Conservation (phyloP, 805 yeast species). For the Kodamaea nitidulidarum region DNA sequence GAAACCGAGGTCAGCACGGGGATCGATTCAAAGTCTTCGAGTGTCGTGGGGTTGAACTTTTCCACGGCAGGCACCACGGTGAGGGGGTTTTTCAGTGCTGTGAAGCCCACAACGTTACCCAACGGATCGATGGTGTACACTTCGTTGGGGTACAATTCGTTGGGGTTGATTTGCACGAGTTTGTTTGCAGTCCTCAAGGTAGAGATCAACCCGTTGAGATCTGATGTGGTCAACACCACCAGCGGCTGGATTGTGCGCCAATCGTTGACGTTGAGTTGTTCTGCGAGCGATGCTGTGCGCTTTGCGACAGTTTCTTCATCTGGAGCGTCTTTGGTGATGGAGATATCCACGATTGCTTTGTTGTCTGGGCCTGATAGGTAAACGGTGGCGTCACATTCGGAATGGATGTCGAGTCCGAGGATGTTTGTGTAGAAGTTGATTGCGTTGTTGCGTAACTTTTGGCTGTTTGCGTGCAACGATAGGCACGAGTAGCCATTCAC, state of each 20-base stretch:
- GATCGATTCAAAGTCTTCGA: slow-evolving; percentile 18
- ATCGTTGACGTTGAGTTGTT: slow-evolving; percentile 31
- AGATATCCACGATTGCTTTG: slow-evolving; percentile 20
- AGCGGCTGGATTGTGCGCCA: slow-evolving; percentile 47
- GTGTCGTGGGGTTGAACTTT: slow-evolving; percentile 23
- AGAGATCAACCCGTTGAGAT: slow-evolving; percentile 36
- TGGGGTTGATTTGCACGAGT: slow-evolving; percentile 61
- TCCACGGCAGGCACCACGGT: slow-evolving; percentile 43
- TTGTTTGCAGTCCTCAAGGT: slow-evolving; percentile 26
- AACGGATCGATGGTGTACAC: slow-evolving; percentile 78
- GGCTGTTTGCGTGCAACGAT: slow-evolving; percentile 49
- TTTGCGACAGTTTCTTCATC: slow-evolving; percentile 17
- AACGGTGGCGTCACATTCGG: slow-evolving; percentile 15
- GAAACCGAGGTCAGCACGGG: slow-evolving; percentile 15
- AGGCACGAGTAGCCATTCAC: slow-evolving; percentile 57
- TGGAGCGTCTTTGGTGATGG: slow-evolving; percentile 14
- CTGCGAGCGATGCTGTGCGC: slow-evolving; percentile 12
- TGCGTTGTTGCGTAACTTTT: slow-evolving; percentile 41
- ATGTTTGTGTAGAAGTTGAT: slow-evolving; percentile 51
- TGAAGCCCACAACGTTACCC: slow-evolving; percentile 78
- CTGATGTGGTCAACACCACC: slow-evolving; percentile 43
- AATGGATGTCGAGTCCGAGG: slow-evolving; percentile 23
- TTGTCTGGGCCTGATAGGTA: slow-evolving; percentile 23
- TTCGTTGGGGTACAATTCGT: slow-evolving; percentile 70
- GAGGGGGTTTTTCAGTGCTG: slow-evolving; percentile 55